Evolutionary conservation across 169 alveolate species (phyloP), one percentile per base, ranked within the genome.

Genomic region (Theileria orientalis): DNA sequence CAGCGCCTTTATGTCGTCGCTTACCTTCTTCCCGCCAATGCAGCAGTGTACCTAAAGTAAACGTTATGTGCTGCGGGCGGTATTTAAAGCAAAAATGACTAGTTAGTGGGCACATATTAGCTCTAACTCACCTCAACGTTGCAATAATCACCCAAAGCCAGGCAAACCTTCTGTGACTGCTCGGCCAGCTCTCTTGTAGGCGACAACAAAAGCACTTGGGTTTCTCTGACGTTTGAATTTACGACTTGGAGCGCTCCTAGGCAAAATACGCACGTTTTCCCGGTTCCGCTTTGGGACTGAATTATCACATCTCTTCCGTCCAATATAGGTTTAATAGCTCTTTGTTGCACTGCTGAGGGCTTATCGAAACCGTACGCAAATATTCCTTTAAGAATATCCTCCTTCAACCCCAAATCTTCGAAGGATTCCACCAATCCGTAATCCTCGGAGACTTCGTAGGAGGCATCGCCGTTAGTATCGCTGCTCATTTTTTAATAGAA

Each of bases 131-230:
- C 75, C 35, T 92, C 90, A 42, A 97, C 97, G 82, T 96, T 92
- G 94, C 98, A 79, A 90, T 95, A 96, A 78, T 97, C 99, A 0
- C 99, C 99, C 25, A 98, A 91, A 21, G 99, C 99, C 54, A 95
- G 62, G 82, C 96, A 92, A n/a, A 97, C 99, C 86, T 95, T 94
- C 83, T 96, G 96, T 37, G 97, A 92, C 85, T 97, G 98, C 68
- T 97, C 99, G 14, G 99, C 99, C 33, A 97, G 86, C 86, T 98
- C 99, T 76, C 99, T 92, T 32, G 99, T 97, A 9, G 99, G 99
- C 11, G 98, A 94, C 35, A 98, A 89, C 54, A 97, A 91, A 56
- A 96, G 74, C 41, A 92, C 97, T 74, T 90, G 96, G 33, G 97
- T 95, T 72, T 94, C 94, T 44, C 92, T 92, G 16, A 86, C 86